These are phyloP conservation scores for Colletotrichum horii DNA, from an alignment of 2,329 filamentous ascomycete species.

Conservation along the genomic window DNA sequence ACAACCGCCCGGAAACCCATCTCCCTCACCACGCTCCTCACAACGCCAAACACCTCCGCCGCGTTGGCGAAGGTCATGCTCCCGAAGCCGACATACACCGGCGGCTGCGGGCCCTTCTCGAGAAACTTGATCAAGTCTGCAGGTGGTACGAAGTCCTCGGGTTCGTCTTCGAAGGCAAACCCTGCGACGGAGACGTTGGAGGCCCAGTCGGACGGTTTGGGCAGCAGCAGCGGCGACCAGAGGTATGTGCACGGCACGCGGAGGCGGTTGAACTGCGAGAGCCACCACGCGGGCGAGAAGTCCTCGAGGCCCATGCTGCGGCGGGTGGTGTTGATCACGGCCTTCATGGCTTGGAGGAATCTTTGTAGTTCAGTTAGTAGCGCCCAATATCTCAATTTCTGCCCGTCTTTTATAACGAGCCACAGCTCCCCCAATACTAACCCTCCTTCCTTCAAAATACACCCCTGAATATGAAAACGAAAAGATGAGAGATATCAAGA, in stretches of 20 bases:
- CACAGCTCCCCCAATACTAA: not conserved
- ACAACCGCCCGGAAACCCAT: not conserved
- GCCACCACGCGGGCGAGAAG: constrained; percentile 52
- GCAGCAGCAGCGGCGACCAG: constrained; percentile 48
- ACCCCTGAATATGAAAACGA: not conserved
- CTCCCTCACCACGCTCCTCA: not conserved
- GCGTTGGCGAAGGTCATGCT: constrained; percentile 31
- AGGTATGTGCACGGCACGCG: constrained; percentile 54
- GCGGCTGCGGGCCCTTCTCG: constrained; percentile 26
- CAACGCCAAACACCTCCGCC: not conserved
- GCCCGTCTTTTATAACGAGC: not conserved
- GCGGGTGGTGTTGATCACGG: constrained; percentile 51
- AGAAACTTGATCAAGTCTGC: constrained; percentile 37
- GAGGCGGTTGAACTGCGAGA: constrained; percentile 50
- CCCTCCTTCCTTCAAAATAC: no score
- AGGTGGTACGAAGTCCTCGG: constrained; percentile 41
- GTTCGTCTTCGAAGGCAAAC: constrained; percentile 57
- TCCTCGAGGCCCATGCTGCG: constrained; percentile 48
- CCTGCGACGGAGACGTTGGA: constrained; percentile 58
- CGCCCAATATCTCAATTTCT: no score
- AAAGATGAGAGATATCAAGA: not conserved
- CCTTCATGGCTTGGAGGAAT: constrained; percentile 10
- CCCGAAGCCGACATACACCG: constrained; percentile 39
- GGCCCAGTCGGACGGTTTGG: constrained; percentile 60
- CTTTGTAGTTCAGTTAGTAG: no score